Conservation (phyloP, 768 basidiomycete species). For the Russula dissimulans region DNA sequence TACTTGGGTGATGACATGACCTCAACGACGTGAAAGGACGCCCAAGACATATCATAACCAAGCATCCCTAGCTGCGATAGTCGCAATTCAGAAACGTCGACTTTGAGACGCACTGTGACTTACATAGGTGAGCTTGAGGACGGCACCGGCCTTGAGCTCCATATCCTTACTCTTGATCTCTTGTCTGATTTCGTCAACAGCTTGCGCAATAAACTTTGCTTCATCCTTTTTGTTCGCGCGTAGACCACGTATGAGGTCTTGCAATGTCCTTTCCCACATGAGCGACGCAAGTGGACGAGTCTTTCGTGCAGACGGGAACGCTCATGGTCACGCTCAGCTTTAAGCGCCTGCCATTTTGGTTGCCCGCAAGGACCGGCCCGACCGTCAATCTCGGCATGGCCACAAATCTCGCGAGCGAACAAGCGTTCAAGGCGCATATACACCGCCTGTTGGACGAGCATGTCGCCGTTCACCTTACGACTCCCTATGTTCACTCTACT, state of each 20-base stretch:
- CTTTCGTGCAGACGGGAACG: background rate
- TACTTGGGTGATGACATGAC: slow-evolving; percentile 92
- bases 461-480: slow-evolving; percentile 8
- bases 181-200: slow-evolving; percentile 86
- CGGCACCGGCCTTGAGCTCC: slow-evolving; percentile 91
- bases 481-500: slow-evolving; percentile 8
- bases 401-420: background rate
- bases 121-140: slow-evolving; percentile 95
- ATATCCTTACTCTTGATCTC: slow-evolving; percentile 93
- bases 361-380: background rate
- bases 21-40: slow-evolving; percentile 94
- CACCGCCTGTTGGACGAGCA: slow-evolving; percentile 15
- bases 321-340: background rate
- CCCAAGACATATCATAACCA: slow-evolving; percentile 90
- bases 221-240: slow-evolving; percentile 94
- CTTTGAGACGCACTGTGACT: slow-evolving; percentile 30
- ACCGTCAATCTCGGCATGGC: too few relatives aligned
- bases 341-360: background rate
- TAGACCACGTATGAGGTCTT: slow-evolving; percentile 91
- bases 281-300: slow-evolving; percentile 15
- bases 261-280: slow-evolving; percentile 96
- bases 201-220: slow-evolving; percentile 82
- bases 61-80: slow-evolving; percentile 87
- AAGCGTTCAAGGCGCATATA: slow-evolving; percentile 12
- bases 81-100: slow-evolving; percentile 10